Evolutionary conservation across 257 asterid genomes (phyloP), one percentile per base, ranked within the genome.

Genomic region (Datura wrightii): DNA sequence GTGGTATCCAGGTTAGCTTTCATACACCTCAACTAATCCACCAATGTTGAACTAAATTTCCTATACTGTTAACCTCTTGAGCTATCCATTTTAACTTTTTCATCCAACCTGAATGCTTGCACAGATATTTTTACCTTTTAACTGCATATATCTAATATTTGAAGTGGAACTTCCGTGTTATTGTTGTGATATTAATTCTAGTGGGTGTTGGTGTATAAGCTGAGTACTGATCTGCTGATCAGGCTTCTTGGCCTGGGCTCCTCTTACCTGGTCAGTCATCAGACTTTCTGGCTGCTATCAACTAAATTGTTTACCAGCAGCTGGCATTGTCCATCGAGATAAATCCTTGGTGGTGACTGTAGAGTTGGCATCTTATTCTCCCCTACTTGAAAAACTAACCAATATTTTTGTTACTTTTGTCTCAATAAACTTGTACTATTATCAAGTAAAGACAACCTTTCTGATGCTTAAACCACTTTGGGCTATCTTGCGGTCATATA

Each of bases 21-120:
- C 15, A 31, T 15, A 8, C 44, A 55, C 46, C 82, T 50, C n/a
- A 4, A 11, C 46, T 65, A 5, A 62, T 65, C 63, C 79, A 19
- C 85, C 48, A 52, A 67, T 67, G 39, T 52, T 82, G 65, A 83
- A 74, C 81, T 6, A 48, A 62, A 52, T 52, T 78, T 34, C 31
- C 46, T 52, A 6, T 24, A 31, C 31, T 52, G 34, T 78, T 54
- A 14, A 78, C 42, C 48, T 52, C 48, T 78, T 52, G 63, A 52
- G 31, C 34, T 78, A 78, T 78, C 82, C 14, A 52, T 14, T 31
- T 69, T 31, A 52, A 14, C 60, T 6, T 24, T 74, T 52, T 52
- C 14, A 36, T 14, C 63, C 65, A 31, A 11, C 63, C 62, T 48
- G 63, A 76, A 31, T 31, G 81, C 9, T 52, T 76, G 60, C 14